phyloP scores from a whole-genome alignment of 805 yeast genomes.

The Candida lessepsii region DNA sequence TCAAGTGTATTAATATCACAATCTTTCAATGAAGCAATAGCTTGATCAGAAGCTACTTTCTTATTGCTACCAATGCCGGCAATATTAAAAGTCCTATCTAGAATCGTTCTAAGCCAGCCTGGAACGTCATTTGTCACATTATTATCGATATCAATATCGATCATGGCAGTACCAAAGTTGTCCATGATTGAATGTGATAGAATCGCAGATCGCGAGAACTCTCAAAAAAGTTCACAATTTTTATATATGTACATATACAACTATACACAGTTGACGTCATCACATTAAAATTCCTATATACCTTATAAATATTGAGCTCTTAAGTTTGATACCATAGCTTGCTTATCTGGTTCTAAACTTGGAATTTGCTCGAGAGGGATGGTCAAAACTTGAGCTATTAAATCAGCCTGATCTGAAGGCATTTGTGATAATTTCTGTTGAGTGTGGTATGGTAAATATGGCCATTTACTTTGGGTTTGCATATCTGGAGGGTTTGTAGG shows the following conservation, averaged over 20 bases:
- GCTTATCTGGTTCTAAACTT: constrained; percentile 50
- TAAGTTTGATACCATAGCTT: constrained; percentile 53
- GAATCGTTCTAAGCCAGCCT: constrained; percentile 31
- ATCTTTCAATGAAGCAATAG: constrained; percentile 32
- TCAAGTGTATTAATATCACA: constrained; percentile 19
- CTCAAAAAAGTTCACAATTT: not conserved
- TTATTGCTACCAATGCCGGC: constrained; percentile 24
- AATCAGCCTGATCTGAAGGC: constrained; percentile 56
- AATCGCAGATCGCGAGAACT: constrained; percentile 7
- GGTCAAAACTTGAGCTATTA: constrained; percentile 53
- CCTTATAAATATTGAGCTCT: constrained; percentile 50
- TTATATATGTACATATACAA: not conserved
- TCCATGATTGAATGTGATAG: constrained; percentile 1
- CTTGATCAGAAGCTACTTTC: constrained; percentile 38
- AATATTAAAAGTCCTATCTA: constrained; percentile 34
- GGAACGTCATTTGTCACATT: constrained; percentile 25
- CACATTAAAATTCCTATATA: not conserved
- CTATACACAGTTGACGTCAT: not conserved
- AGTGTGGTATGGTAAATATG: constrained; percentile 47
- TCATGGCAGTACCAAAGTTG: constrained; percentile 14
- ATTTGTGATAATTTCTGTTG: constrained; percentile 50
- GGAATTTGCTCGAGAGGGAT: constrained; percentile 50
- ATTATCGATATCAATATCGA: constrained; percentile 22
- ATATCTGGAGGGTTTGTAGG: constrained; percentile 1
- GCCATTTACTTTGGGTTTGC: constrained; percentile 34